phyloP scores from a whole-genome alignment of 1,139 yeast genomes.

The Geotrichum australiense region DNA sequence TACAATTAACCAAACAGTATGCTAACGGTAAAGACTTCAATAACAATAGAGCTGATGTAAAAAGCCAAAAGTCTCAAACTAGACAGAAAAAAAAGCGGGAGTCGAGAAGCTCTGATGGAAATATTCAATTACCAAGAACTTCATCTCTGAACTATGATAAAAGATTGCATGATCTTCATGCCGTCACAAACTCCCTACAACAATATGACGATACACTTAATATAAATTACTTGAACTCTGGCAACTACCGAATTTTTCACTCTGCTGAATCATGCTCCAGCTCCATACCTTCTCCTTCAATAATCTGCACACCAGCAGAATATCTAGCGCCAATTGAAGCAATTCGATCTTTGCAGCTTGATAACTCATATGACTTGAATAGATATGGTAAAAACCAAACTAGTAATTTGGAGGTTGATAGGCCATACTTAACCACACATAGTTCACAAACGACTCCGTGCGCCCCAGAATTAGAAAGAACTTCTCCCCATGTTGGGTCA shows the following conservation, averaged over 20 bases:
- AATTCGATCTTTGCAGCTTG: not conserved
- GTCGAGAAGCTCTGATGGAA: not conserved
- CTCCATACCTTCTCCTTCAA: conserved; percentile 11
- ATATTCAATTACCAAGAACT: no score
- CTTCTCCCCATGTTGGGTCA: not conserved
- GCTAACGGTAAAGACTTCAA: conserved; percentile 7
- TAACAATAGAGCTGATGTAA: not conserved
- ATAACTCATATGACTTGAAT: not conserved
- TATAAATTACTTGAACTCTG: not conserved
- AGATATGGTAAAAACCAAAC: not conserved
- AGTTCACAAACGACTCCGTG: not conserved
- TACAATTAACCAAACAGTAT: conserved; percentile 13
- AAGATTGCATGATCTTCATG: no score
- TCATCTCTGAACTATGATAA: no score
- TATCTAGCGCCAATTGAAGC: conserved; percentile 6
- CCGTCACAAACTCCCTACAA: not conserved
- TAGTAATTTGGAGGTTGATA: not conserved
- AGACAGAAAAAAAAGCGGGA: not conserved
- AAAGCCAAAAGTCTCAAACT: not conserved
- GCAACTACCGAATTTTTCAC: not conserved
- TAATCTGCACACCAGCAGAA: conserved; percentile 14
- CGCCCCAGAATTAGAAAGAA: not conserved
- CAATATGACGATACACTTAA: not conserved
- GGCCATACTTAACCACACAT: not conserved
- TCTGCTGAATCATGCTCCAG: conserved; percentile 2